Evolutionary conservation across 805 yeast species (phyloP), one percentile per base, ranked within the genome.

Genomic region (Yarrowia sp.): DNA sequence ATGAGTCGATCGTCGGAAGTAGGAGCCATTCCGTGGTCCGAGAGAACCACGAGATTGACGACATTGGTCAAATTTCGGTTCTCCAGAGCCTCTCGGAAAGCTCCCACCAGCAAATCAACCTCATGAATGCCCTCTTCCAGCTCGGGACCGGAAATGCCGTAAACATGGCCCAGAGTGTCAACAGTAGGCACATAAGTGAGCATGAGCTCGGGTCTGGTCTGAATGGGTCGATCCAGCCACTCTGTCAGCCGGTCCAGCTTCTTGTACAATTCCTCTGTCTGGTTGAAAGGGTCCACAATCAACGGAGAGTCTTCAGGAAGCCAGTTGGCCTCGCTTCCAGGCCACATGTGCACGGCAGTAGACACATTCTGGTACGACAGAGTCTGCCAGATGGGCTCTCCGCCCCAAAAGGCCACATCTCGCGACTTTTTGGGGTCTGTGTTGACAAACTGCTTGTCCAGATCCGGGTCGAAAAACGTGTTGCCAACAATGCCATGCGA

Each of bases 21-120:
- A 7, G 96, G 93, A 0, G 96, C 87, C 96, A 91, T 92, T 11
- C 97, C 97, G 73, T 92, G 97, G 74, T 92, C 97, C 49, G 96
- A 89, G 3, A 92, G 88, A 46, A 92, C 77, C 0, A 93, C 76
- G 21, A 92, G 75, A 72, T 93, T 38, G 19, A 88, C 89, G 44
- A 90, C 80, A 22, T 85, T 80, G 0, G 81, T 76, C 66, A 91
- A 76, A 68, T 88, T 85, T 64, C 96, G 78, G 19, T 73, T 71
- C 0, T 71, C 66, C 21, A 92, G 69, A 9, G 82, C 87, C 26
- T 75, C 67, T 16, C 80, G 76, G 41, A 90, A 66, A 5, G 77
- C 72, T 16, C 79, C 81, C 14, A 93, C 74, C 67, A 87, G 86
- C 14, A 74, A 71, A 76, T 93, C 98, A 9, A 92, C 92, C 61